These are phyloP conservation scores for Tylopilus subfusipes DNA, from an alignment of 768 basidiomycete genomes.

Conservation along the genomic window DNA sequence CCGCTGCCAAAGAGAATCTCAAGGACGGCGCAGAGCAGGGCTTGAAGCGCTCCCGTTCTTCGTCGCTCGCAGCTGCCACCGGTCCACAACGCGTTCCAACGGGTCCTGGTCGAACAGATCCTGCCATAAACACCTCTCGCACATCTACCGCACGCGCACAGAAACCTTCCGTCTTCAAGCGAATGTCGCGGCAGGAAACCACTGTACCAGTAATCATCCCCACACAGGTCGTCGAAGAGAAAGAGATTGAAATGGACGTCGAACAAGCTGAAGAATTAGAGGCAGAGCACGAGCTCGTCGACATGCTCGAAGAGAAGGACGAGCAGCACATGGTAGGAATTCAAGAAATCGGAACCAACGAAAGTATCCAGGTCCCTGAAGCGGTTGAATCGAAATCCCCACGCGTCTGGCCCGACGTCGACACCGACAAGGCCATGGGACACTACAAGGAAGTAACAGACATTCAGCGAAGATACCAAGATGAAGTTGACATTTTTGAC, in stretches of 20 bases:
- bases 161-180: conserved; percentile 38
- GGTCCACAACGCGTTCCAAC: conserved; percentile 67
- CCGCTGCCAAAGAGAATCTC: conserved; percentile 48
- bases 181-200: conserved; percentile 40
- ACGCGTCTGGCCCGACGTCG: conserved; percentile 72
- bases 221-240: conserved; percentile 40
- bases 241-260: conserved; percentile 63
- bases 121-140: conserved; percentile 41
- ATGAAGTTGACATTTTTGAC: conserved; percentile 67
- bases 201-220: conserved; percentile 42
- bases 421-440: conserved; percentile 54
- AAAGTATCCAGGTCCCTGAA: conserved; percentile 40
- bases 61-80: conserved; percentile 61
- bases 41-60: conserved; percentile 56
- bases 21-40: conserved; percentile 57
- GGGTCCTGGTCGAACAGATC: conserved; percentile 52
- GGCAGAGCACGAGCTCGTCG: conserved; percentile 39
- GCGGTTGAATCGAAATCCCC: conserved; percentile 39
- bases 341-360: conserved; percentile 38
- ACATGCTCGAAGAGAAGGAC: conserved; percentile 49
- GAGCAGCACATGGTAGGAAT: conserved; percentile 63
- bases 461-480: conserved; percentile 60
- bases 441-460: conserved; percentile 62
- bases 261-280: conserved; percentile 37
- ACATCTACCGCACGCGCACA: conserved; percentile 19